Base-by-base conservation (phyloP, 2,329 filamentous ascomycete genomes). In the Aspergillus tubingensis region DNA sequence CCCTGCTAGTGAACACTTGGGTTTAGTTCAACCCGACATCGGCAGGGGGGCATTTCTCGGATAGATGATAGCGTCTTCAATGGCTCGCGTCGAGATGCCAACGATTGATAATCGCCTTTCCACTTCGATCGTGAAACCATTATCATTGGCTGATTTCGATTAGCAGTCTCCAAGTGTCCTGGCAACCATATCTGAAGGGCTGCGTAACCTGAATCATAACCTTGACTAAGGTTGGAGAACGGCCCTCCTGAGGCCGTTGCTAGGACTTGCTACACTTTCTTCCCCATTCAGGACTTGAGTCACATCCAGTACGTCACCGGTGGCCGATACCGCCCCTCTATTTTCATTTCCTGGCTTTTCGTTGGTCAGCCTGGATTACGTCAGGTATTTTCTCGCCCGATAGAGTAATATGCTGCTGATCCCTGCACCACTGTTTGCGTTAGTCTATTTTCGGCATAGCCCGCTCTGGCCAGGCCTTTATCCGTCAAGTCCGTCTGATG, bases 101-200 rank as follows among this genome's bases (percentile, higher is more conserved):
- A 44, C 53, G 38, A 65, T 63, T 66, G 60, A 62, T 66, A 66
- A 65, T 66, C 62, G 61, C 21, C 5, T 23, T 27, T 55, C 54
- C n/a, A 57, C 21, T 21, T 19, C 25, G 32, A 30, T 17, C 41
- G 41, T 50, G 38, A n/a, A 23, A 30, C 13, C 27, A 5, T 58
- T 36, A 21, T 36, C 17, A 60, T 49, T 62, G 56, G 60, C 21
- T 36, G 44, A 57, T 32, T 50, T n/a, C 8, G 3, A 11, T 11
- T 17, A n/a, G 25, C 30, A 17, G 47, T 50, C 47, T 50, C 47
- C 47, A 50, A 50, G 25, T 15, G 23, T 30, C 47, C 25, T 50
- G 27, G 47, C 25, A 30, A 27, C 47, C 47, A 10, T 50, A 50
- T 50, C 47, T 55, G n/a, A 30, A 38, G 8, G 23, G 39, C 49